Evolutionary conservation across 75 land plant genomes (phyloP), one percentile per base, ranked within the genome.

Genomic region (Pseudotsuga menziesii): DNA sequence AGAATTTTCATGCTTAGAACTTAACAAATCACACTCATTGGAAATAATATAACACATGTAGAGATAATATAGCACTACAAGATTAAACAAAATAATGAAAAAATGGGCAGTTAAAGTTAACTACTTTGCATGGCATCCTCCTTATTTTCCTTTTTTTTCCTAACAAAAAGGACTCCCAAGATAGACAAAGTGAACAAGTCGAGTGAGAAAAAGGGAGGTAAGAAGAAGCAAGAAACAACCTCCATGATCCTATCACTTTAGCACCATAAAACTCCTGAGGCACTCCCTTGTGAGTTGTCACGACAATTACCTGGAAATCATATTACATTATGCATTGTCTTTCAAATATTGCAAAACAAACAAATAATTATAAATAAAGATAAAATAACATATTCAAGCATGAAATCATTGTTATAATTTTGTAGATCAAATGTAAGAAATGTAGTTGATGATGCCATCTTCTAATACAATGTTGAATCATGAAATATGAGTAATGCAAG

Each of bases 231-330:
- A 3, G 4, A 56, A 61, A 20, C 2, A 75, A 97, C 99, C 99
- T 97, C 86, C 98, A 87, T 77, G 99, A 97, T 66, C 94, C 94
- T 59, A 97, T 89, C 20, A 91, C 79, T 81, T 93, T 95, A 54
- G 99, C 99, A 61, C 99, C 99, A 78, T 88, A 83, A 75, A 94
- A 97, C 54, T 97, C 96, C 61, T 87, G 76, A n/a, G 99, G 99
- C 6, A 90, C 99, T 58, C 99, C 99, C 83, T 89, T 89, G 83
- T 97, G 99, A 36, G 98, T 97, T 58, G 99, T 97, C 29, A 97
- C 94, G 71, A 97, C 94, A 80, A 97, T 89, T 56, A 97, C 99
- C 99, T 97, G 85, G 23, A 78, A 59, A 58, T 36, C 27, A 27
- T 20, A 69, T 76, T 54, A 52, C 32, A 36, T 67, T 39, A 36